Base-by-base conservation (phyloP, 2,329 filamentous ascomycete genomes). In the Trichocomaceae sp. region DNA sequence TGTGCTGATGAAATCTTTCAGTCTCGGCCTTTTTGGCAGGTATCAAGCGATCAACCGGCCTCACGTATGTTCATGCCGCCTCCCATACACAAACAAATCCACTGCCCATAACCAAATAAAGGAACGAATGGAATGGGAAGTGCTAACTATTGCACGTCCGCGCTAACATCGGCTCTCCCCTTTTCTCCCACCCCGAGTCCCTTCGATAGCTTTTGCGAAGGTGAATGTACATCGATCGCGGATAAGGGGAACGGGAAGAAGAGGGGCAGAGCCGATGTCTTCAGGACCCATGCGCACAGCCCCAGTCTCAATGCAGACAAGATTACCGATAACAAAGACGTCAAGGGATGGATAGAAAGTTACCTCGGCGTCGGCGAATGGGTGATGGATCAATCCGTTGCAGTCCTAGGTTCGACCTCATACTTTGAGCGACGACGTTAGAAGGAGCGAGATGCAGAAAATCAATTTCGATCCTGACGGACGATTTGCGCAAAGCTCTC, bases 301-400 rank as follows among this genome's bases (percentile, higher is more conserved):
- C 68, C 82, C 74, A 96, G 93, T 80, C 81, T 99, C 75, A 89
- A 90, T 77, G 86, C 87, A 65, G 90, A 96, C 61, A 85, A 85
- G 63, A 81, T 96, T 66, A 82, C 86, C 69, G 89, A 95, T 56
- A 92, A 85, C 72, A 88, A 89, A 70, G 86, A 91, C 59, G 74
- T 93, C 63, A 86, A 87, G 70, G 86, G 85, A 67, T 97, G 91
- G 90, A 83, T 97, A 62, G 87, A 92, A 67, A 92, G 87, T 70
- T 97, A 97, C 72, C 84, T 97, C 44, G 90, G 90, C 59, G 86
- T 96, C 17, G 93, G 93, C 64, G 93, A 99, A 77, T 96, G 90
- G 83, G 88, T 96, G 61, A 95, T 99, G 90, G 93, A 99, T 73
- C 88, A 95, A 77, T 95, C 90, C 29, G 90, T 97, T 31, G 91